Base-by-base conservation (phyloP, 768 basidiomycete genomes). In the Tricholoma sp. region DNA sequence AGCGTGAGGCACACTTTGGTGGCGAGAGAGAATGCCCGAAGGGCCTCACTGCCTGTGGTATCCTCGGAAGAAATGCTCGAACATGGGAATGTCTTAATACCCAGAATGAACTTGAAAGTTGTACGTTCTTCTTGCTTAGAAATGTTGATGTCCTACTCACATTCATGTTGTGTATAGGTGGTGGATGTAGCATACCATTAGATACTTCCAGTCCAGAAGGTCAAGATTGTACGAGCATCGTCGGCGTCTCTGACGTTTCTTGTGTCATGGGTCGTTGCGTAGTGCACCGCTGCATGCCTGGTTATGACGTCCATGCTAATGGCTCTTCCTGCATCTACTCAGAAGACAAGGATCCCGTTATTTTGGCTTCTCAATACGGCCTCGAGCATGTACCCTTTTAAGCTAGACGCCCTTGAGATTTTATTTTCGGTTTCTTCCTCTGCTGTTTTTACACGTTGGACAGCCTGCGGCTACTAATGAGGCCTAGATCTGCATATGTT, bases 81-180 rank as follows among this genome's bases (percentile, higher is more conserved):
- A 72, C 75, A 2, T 80, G 77, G 76, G 80, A 82, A 57, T 81
- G 80, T 56, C 60, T 83, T 45, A 64, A 82, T 59, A 78, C 74
- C 1, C 69, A 66, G 56, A 68, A 62, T 39, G 79, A 82, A 39
- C 70, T 83, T 7, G 80, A 80, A 65, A 80, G 80, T 66, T 83
- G 81, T 82, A 54, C 55, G 80, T 75, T 6, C 32, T 17, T 12
- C 29, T 44, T 44, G 29, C 6, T 34, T 31, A 33, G 7, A 18
- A 39, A 4, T 8, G 8, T 41, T 8, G 17, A 36, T 49, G 7
- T 48, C 50, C 45, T 33, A 12, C 37, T 57, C 32, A 52, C 32
- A 57, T 36, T 52, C 13, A 24, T 28, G 15, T n/a, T n/a, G 44
- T 45, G 42, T 53, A 20, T 58, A 81, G 79, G 81, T 58, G 80